Conservation (phyloP, 148 eudicot species). For the Chenopodium formosanum region DNA sequence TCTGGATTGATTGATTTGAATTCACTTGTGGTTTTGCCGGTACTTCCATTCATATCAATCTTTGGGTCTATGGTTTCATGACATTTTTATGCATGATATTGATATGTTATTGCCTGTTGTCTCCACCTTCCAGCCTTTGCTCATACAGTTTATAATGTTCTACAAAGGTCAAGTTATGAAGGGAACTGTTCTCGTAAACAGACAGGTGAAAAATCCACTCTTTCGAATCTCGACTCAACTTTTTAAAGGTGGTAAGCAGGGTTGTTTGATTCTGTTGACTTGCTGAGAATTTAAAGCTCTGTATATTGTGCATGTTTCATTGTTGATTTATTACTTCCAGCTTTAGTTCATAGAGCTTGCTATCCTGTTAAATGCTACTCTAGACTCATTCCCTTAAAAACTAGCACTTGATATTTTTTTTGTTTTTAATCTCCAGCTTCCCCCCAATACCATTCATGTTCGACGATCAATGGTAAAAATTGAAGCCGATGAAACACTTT, state of each 20-base stretch:
- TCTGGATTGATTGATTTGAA: constrained; percentile 17
- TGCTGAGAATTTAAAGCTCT: no score
- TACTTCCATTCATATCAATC: constrained; percentile 19
- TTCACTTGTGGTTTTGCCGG: constrained; percentile 41
- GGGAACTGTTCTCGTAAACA: constrained; percentile 87
- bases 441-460: no score
- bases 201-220: constrained; percentile 41
- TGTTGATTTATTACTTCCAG: not conserved
- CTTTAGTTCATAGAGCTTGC: no score
- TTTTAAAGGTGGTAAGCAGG: not conserved
- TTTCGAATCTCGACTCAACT: not conserved
- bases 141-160: constrained; percentile 83
- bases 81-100: not conserved
- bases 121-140: constrained; percentile 54
- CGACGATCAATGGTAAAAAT: no score
- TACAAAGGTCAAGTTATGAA: constrained; percentile 69
- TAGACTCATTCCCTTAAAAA: no score
- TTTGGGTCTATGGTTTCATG: not conserved
- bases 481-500: no score
- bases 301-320: not conserved
- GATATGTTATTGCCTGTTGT: not conserved
- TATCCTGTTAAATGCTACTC: no score
- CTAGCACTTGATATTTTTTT: no score
- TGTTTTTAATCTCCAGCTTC: no score
- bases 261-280: not conserved